These are phyloP conservation scores for Suhomyces prunicola DNA, from an alignment of 805 yeast genomes.

Conservation along the genomic window DNA sequence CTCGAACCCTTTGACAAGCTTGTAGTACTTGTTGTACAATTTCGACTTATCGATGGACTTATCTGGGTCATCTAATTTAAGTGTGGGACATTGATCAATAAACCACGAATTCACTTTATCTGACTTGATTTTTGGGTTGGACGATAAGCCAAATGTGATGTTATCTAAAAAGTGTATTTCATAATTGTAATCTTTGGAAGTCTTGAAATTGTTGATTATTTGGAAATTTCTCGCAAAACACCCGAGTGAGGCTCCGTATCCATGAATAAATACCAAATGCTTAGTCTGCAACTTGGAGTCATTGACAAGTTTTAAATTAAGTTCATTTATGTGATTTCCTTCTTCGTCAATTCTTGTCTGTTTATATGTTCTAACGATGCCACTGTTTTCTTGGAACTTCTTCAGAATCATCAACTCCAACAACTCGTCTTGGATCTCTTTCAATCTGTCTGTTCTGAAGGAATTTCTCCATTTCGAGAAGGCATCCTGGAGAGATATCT, in stretches of 20 bases:
- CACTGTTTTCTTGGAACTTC: conserved; percentile 16
- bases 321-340: conserved; percentile 33
- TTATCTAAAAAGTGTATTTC: conserved; percentile 50
- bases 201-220: conserved; percentile 29
- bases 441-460: conserved; percentile 22
- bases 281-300: conserved; percentile 21
- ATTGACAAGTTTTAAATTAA: conserved; percentile 29
- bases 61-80: conserved; percentile 24
- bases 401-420: conserved; percentile 33
- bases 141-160: conserved; percentile 50
- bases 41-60: conserved; percentile 17
- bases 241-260: conserved; percentile 55
- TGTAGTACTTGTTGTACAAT: conserved; percentile 38
- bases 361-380: conserved; percentile 16
- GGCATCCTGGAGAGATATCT: neutral
- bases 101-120: conserved; percentile 17
- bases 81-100: conserved; percentile 17
- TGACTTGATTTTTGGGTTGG: conserved; percentile 38
- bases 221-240: conserved; percentile 55
- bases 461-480: conserved; percentile 18
- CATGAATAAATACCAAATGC: conserved; percentile 52
- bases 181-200: conserved; percentile 32
- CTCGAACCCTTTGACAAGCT: conserved; percentile 35
- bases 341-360: conserved; percentile 21
- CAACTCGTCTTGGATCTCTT: conserved; percentile 31